Conservation (phyloP, 148 eudicot species). For the Cornus florida region DNA sequence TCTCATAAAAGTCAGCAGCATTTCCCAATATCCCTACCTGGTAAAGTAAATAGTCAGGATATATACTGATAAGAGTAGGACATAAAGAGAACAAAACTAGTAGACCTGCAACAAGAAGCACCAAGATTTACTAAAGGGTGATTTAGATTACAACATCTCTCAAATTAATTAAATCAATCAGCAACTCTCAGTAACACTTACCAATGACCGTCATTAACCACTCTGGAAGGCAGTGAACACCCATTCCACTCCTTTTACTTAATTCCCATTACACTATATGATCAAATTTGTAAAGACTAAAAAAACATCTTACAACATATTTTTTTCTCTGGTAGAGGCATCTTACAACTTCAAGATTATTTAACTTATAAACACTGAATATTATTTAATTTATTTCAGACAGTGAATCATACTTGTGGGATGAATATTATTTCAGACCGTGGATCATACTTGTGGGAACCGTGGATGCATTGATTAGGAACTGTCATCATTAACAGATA, state of each 20-base stretch:
- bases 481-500: not conserved
- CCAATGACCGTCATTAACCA: not conserved
- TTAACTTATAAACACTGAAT: not conserved
- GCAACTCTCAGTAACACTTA: not conserved
- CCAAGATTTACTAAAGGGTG: not conserved
- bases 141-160: not conserved
- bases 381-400: not conserved
- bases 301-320: not conserved
- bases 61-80: constrained; percentile 4
- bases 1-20: constrained; percentile 83
- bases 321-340: not conserved
- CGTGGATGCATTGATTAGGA: not conserved
- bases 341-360: not conserved
- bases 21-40: constrained; percentile 97
- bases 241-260: not conserved
- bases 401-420: not conserved
- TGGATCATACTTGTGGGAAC: not conserved
- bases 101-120: not conserved
- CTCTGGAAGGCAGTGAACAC: not conserved
- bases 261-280: not conserved
- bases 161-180: not conserved
- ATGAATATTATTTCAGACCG: not conserved
- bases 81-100: constrained; percentile 8
- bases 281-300: not conserved
- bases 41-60: constrained; percentile 17